A percentile compares a stretch with the other conserved stretches of the same genome.
phyloP scores from a whole-genome alignment of 768 basidiomycete genomes.

The Podaxis sp. region DNA sequence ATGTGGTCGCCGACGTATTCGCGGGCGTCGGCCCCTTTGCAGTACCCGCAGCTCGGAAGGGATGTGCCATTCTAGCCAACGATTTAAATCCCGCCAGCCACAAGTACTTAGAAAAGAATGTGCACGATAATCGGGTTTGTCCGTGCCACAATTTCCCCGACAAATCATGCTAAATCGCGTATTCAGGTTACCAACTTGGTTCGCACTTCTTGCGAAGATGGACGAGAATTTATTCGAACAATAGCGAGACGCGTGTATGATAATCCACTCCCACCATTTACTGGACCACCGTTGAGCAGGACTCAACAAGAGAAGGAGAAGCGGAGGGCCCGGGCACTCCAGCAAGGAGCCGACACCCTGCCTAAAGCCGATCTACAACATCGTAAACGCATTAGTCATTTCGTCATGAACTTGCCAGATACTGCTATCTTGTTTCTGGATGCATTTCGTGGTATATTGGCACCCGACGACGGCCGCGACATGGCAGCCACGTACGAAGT shows the following conservation, averaged over 20 bases:
- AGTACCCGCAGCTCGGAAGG: conserved; percentile 89
- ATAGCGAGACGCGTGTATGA: conserved; percentile 54
- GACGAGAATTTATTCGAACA: conserved; percentile 76
- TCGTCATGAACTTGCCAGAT: conserved; percentile 98
- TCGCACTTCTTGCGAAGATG: conserved; percentile 79
- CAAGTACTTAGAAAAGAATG: conserved; percentile 75
- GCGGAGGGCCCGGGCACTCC: conserved; percentile 26
- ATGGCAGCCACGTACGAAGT: conserved; percentile 48
- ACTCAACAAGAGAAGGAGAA: conserved; percentile 40
- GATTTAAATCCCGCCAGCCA: conserved; percentile 91
- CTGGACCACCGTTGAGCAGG: conserved; percentile 50
- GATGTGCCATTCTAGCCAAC: conserved; percentile 87
- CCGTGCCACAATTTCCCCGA: conserved; percentile 2
- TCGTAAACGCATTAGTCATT: conserved; percentile 71
- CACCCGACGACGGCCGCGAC: conserved; percentile 32
- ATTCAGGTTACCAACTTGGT: conserved; percentile 69
- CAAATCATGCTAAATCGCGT: conserved; percentile 9
- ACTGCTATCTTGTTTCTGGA: conserved; percentile 88
- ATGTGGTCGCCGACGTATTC: conserved; percentile 90
- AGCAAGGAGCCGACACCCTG: conserved; percentile 26
- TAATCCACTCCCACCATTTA: conserved; percentile 65
- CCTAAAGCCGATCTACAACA: not conserved
- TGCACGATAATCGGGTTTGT: conserved; percentile 72
- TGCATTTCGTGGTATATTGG: conserved; percentile 77
- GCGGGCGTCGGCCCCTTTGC: conserved; percentile 98